Conservation (phyloP, 441 rosid species). For the Brassica balearica region DNA sequence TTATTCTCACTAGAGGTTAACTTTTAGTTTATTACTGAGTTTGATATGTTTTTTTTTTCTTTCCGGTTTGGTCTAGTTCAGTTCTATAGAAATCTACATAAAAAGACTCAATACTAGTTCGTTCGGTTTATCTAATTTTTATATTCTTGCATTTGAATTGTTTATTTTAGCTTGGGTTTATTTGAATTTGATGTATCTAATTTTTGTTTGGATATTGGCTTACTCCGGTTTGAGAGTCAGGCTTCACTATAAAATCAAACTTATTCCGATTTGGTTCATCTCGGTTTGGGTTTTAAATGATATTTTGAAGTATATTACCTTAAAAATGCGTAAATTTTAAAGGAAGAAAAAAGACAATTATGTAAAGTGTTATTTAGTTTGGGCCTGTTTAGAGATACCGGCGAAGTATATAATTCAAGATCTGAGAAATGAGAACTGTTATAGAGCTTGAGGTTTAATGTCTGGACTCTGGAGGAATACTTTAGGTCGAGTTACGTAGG, state of each 20-base stretch:
- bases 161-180: not conserved
- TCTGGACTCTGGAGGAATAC: no score
- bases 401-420: no score
- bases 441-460: no score
- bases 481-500: no score
- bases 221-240: not conserved
- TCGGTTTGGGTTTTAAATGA: slow-evolving; percentile 17
- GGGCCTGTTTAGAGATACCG: no score
- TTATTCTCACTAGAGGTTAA: slow-evolving; percentile 13
- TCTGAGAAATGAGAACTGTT: no score
- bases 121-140: not conserved
- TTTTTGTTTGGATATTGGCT: not conserved
- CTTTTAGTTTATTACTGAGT: slow-evolving; percentile 6
- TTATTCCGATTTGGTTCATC: slow-evolving; percentile 9
- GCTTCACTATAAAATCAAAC: not conserved
- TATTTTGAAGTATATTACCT: slow-evolving; percentile 1
- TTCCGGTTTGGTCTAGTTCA: not conserved
- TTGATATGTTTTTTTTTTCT: slow-evolving; percentile 5
- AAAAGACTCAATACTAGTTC: not conserved
- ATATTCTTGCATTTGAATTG: not conserved
- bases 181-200: not conserved
- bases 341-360: not conserved
- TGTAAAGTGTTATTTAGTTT: not conserved
- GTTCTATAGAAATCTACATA: not conserved
- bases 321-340: not conserved